Conservation (phyloP, 140 eudicot species). For the Senecio squalidus region DNA sequence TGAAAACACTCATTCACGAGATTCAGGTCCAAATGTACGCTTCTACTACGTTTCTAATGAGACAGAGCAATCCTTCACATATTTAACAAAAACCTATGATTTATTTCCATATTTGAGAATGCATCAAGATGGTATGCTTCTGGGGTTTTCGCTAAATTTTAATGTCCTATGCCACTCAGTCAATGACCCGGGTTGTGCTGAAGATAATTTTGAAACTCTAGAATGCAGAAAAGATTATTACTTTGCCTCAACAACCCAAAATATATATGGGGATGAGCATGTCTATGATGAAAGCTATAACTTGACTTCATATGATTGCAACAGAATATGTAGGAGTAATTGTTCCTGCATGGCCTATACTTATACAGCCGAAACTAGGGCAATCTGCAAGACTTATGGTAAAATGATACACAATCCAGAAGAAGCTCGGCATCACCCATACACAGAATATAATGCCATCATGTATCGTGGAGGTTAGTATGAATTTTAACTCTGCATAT, state of each 20-base stretch:
- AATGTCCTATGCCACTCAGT: not conserved
- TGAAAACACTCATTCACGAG: not conserved
- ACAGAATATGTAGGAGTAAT: constrained; percentile 26
- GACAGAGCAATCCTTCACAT: too few species aligned
- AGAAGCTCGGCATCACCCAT: not conserved
- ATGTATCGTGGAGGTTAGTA: not conserved
- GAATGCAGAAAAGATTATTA: constrained; percentile 15
- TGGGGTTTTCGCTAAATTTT: not conserved
- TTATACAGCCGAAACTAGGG: constrained; percentile 3
- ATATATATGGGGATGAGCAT: not conserved
- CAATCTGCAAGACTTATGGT: constrained; percentile 35
- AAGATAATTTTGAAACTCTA: constrained; percentile 1
- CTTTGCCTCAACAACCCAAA: not conserved
- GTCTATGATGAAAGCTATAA: constrained; percentile 23
- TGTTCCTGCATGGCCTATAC: constrained; percentile 44
- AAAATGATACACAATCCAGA: not conserved
- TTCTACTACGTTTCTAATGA: constrained; percentile 20
- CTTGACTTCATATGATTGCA: constrained; percentile 30
- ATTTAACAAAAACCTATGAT: constrained; percentile 8
- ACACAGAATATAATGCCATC: not conserved
- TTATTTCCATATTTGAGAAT: constrained; percentile 18
- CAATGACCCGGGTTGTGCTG: constrained; percentile 21
- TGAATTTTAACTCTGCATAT: not conserved
- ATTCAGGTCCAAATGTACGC: not conserved
- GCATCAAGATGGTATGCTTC: constrained; percentile 6